These are phyloP conservation scores for Escovopsis sp. DNA, from an alignment of 2,329 filamentous ascomycete genomes.

Conservation along the genomic window DNA sequence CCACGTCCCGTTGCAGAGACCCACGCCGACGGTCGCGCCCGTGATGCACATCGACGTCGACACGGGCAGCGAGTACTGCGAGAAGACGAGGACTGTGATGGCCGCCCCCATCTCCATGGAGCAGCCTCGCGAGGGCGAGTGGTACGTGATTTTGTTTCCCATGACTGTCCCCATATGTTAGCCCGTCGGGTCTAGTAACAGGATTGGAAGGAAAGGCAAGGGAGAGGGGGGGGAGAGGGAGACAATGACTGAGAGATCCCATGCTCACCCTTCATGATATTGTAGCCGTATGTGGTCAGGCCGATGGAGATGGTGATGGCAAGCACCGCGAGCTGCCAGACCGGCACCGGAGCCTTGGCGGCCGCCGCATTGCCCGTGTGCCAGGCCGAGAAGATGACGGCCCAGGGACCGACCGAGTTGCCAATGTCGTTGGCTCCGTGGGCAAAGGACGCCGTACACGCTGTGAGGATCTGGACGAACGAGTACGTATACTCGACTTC, in stretches of 20 bases:
- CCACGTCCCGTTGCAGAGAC: conserved; percentile 56
- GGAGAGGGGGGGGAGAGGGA: too few species aligned
- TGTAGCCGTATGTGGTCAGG: conserved; percentile 63
- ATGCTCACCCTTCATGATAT: conserved; percentile 63
- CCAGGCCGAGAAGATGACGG: conserved; percentile 55
- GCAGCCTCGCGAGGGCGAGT: conserved; percentile 39
- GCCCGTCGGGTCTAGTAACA: background rate
- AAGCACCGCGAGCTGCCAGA: conserved; percentile 65
- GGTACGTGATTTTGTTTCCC: conserved; percentile 68
- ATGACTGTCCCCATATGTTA: conserved; percentile 39
- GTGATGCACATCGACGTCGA: conserved; percentile 72
- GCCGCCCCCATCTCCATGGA: conserved; percentile 73
- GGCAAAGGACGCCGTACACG: conserved; percentile 57
- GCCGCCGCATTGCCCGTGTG: conserved; percentile 42
- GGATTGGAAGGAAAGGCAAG: background rate
- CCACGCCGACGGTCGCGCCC: conserved; percentile 62
- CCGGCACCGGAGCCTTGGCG: conserved; percentile 49
- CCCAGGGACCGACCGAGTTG: conserved; percentile 55
- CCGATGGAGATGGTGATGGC: conserved; percentile 48
- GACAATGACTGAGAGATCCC: too few species aligned
- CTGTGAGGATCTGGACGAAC: conserved; percentile 50
- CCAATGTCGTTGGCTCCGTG: conserved; percentile 68
- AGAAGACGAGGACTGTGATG: conserved; percentile 62
- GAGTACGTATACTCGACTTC: conserved; percentile 56
- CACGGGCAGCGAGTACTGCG: conserved; percentile 58